These are phyloP conservation scores for Ganoderma boninense DNA, from an alignment of 1,284 basidiomycete genomes.

Conservation along the genomic window DNA sequence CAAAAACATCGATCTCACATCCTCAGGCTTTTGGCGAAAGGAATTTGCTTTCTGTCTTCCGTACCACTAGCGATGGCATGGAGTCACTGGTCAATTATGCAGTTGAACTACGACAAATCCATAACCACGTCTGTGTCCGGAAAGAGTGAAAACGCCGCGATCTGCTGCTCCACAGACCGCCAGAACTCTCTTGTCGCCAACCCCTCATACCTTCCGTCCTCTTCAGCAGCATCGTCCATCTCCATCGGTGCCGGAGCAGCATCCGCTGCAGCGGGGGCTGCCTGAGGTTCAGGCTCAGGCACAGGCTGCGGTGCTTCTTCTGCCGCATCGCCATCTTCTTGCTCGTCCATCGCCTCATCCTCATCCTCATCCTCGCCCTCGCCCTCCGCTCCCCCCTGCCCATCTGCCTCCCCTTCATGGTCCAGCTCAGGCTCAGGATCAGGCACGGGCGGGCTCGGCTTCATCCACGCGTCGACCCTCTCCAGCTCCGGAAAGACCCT, in stretches of 20 bases:
- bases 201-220: neutral
- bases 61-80: too few relatives aligned
- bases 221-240: neutral
- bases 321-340: neutral
- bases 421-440: neutral
- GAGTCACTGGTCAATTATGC: neutral
- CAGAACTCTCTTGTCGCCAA: slow-evolving; percentile 17
- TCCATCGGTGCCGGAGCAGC: neutral
- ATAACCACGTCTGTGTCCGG: neutral
- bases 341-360: neutral
- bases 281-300: too few relatives aligned
- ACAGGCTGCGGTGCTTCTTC: neutral
- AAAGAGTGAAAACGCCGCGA: slow-evolving; percentile 17
- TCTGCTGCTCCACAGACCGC: slow-evolving; percentile 23
- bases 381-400: neutral
- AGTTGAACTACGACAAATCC: neutral
- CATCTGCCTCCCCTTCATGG: neutral
- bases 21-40: too few relatives aligned
- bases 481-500: slow-evolving; percentile 18
- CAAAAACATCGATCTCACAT: too few relatives aligned
- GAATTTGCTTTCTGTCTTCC: too few relatives aligned
- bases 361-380: neutral
- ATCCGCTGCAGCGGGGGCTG: neutral
- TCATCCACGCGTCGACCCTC: neutral
- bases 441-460: neutral